These are phyloP conservation scores for Hamigera avellanea DNA, from an alignment of 495 filamentous ascomycete species.

Conservation along the genomic window DNA sequence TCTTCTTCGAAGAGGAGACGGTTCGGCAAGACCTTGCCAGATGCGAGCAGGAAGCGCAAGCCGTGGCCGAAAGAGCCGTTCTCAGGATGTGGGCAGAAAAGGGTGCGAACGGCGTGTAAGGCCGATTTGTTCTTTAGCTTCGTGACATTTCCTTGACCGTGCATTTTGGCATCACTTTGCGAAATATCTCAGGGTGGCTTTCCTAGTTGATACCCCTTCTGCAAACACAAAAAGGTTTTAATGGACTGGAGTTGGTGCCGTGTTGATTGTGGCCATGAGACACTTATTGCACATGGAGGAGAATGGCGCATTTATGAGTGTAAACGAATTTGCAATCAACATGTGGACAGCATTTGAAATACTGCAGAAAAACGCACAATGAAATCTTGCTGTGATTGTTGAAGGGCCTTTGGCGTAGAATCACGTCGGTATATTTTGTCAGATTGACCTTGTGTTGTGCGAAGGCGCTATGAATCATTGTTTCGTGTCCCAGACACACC, in stretches of 20 bases:
- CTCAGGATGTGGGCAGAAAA: constrained; percentile 32
- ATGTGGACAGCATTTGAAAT: no score
- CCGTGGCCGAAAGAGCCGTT: constrained; percentile 34
- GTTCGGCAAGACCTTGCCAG: constrained; percentile 25
- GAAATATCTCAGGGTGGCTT: no score
- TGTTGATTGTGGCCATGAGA: constrained; percentile 3
- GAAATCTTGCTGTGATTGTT: no score
- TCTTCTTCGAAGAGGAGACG: constrained; percentile 33
- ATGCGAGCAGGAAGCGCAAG: constrained; percentile 35
- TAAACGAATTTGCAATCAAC: no score
- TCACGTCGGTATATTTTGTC: no score
- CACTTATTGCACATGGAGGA: constrained; percentile 2
- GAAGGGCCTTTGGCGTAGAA: no score
- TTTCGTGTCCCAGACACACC: constrained; percentile 20
- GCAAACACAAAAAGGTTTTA: no score
- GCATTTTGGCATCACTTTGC: no score
- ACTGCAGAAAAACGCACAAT: no score
- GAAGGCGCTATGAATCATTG: no score
- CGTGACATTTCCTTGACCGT: neutral
- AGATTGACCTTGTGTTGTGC: no score
- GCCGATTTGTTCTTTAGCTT: neutral
- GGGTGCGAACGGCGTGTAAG: constrained; percentile 14
- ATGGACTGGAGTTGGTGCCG: constrained; percentile 19
- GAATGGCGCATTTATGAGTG: constrained; percentile 14
- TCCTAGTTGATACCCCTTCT: constrained; percentile 19